Evolutionary conservation across 148 eudicot species (phyloP), one percentile per base, ranked within the genome.

Genomic region (Cornus florida): DNA sequence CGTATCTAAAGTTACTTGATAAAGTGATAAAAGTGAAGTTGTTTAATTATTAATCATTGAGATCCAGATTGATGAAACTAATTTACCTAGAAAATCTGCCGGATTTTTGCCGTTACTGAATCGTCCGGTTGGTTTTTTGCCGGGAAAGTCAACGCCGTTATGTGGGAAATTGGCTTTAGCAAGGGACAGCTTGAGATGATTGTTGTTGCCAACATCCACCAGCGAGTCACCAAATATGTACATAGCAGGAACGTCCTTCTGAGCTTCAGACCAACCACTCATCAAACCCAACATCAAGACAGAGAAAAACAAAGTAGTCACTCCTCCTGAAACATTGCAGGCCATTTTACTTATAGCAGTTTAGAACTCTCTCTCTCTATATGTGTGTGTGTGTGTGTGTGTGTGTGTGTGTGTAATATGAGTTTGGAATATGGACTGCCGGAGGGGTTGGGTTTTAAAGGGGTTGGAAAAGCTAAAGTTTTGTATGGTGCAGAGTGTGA

Each of bases 141-240:
- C 82, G 4, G 97, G 89, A 81, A 68, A 93, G 76, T 95, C 99
- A 38, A 92, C 22, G 20, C 99, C 99, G 83, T 95, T 92, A 81
- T 93, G 91, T 5, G 93, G 94, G 17, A 93, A 90, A 83, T 95
- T 72, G 19, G 99, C 97, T 80, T 93, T 93, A 8, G 86, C 81
- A 57, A 92, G n/a, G n/a, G 97, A 88, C 7, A 91, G 48, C 53
- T 83, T 67, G 10, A 95, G 86, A 83, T 90, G 71, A 75, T 95
- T 92, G 78, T 95, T 95, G 82, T 95, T 95, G 22, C 97, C 98
- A 3, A 92, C 97, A 41, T 95, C 98, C 9, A 88, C 91, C 9
- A 95, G 77, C 16, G 98, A 95, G 80, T 95, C 98, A 14, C 98
- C 98, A 77, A 95, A 93, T 81, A 93, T 83, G 73, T 88, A 95